A percentile compares a stretch with the other conserved stretches of the same genome.
These are phyloP conservation scores for Penicillium brasilianum DNA, from an alignment of 2,329 filamentous ascomycete genomes.

Conservation along the genomic window DNA sequence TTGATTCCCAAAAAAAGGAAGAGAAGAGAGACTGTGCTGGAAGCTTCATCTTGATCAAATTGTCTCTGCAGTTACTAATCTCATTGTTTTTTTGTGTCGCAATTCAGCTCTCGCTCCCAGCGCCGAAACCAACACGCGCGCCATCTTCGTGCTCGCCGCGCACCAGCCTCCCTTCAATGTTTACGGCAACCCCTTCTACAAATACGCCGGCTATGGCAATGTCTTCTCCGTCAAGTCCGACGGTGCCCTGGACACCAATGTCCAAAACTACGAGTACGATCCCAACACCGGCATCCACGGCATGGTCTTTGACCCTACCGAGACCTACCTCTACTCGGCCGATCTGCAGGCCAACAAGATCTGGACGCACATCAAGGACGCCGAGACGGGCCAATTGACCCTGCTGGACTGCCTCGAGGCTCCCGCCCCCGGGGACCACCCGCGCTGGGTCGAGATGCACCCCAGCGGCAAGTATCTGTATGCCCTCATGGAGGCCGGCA, in stretches of 20 bases:
- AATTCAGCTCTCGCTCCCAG: conserved; percentile 68
- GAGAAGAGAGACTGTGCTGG: background rate
- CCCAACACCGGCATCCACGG: conserved; percentile 55
- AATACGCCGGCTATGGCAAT: conserved; percentile 80
- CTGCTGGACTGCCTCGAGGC: conserved; percentile 76
- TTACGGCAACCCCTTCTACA: conserved; percentile 91
- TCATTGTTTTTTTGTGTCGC: background rate
- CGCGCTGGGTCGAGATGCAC: conserved; percentile 86
- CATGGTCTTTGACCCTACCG: conserved; percentile 53
- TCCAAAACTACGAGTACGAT: conserved; percentile 54
- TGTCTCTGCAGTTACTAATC: background rate
- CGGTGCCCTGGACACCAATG: conserved; percentile 48
- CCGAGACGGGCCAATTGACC: conserved; percentile 64
- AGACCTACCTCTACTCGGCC: conserved; percentile 55
- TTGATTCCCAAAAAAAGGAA: background rate
- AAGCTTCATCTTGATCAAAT: background rate
- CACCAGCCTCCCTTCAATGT: conserved; percentile 78
- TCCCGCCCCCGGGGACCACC: conserved; percentile 74
- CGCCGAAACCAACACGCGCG: conserved; percentile 77
- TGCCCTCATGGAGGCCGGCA: conserved; percentile 87
- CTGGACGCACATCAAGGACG: conserved; percentile 79
- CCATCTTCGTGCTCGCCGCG: conserved; percentile 85
- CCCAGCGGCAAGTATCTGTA: conserved; percentile 79
- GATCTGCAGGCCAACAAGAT: conserved; percentile 59
- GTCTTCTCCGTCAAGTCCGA: conserved; percentile 58